Evolutionary conservation across 2,329 filamentous ascomycete genomes (phyloP), one percentile per base, ranked within the genome.

Genomic region (Hypoxylon sp.): DNA sequence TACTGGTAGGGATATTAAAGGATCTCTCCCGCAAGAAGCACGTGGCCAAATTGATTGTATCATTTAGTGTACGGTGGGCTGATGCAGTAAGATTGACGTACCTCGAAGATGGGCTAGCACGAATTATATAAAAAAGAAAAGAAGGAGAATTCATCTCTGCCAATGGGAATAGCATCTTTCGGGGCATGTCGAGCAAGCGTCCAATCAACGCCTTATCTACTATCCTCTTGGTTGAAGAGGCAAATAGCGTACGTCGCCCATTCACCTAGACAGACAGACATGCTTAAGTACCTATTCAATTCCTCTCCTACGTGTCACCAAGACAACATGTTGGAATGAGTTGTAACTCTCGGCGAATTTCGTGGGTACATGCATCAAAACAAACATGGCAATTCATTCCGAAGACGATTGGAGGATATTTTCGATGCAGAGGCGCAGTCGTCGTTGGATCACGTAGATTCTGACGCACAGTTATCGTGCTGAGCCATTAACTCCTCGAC

Each of bases 361-460:
- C 36, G 28, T 33, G 48, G 53, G 49, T 38, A 54, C 26, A 58
- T 64, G 61, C 64, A 64, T 50, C 48, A 18, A n/a, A 32, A 64
- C 60, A 28, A n/a, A 61, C 54, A 32, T 54, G 30, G 64, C 18
- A 61, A 42, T 36, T 33, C 36, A 33, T 38, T 48, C 36, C 38
- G 6, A 42, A 38, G 3, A 20, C 18, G 45, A 63, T 49, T 56
- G 40, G 54, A 40, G 44, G 54, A 46, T 62, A 22, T 22, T 54
- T 24, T 51, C 30, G 45, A 30, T 20, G 32, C 24, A 24, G 32
- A 46, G 60, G 55, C 46, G 64, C 36, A 56, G 55, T 54, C 20
- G 24, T 50, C 40, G 54, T 54, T 28, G 55, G 64, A 57, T 60
- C 40, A 60, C 16, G 22, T 60, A 52, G 44, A 26, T 60, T 64